These are phyloP conservation scores for Phytophthora chlamydospora DNA, from an alignment of 352 stramenopile genomes.

Conservation along the genomic window DNA sequence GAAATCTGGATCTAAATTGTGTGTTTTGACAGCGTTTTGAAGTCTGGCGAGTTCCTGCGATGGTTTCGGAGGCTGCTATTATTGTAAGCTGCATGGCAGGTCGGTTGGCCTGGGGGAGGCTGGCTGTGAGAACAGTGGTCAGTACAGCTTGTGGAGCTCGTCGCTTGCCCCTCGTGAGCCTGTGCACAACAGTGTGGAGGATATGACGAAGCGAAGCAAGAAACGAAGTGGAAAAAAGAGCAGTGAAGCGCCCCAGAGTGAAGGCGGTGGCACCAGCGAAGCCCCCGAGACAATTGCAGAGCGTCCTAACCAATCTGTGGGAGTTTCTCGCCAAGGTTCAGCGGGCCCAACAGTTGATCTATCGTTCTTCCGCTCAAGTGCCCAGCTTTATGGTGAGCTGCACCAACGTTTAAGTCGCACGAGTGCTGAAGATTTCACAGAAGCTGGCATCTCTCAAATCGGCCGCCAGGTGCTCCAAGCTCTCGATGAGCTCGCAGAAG, in stretches of 20 bases:
- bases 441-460: constrained; percentile 35
- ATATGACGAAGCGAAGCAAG: constrained; percentile 32
- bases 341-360: constrained; percentile 14
- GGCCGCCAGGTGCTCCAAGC: constrained; percentile 38
- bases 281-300: not conserved
- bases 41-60: not conserved
- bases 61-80: constrained; percentile 28
- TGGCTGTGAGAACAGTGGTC: not conserved
- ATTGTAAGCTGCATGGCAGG: constrained; percentile 15
- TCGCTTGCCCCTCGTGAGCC: constrained; percentile 10
- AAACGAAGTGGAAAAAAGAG: constrained; percentile 25
- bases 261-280: not conserved
- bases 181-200: constrained; percentile 3
- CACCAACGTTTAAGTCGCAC: constrained; percentile 32
- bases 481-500: constrained; percentile 26
- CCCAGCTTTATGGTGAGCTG: constrained; percentile 50
- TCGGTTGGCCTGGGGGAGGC: constrained; percentile 10
- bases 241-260: constrained; percentile 1
- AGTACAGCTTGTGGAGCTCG: constrained; percentile 7
- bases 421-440: constrained; percentile 37
- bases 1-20: constrained; percentile 10
- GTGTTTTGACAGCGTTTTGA: not conserved
- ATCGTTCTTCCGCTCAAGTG: constrained; percentile 30
- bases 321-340: constrained; percentile 1
- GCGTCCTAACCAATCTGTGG: not conserved